phyloP scores from a whole-genome alignment of 805 yeast genomes.

The Priceomyces castillae region DNA sequence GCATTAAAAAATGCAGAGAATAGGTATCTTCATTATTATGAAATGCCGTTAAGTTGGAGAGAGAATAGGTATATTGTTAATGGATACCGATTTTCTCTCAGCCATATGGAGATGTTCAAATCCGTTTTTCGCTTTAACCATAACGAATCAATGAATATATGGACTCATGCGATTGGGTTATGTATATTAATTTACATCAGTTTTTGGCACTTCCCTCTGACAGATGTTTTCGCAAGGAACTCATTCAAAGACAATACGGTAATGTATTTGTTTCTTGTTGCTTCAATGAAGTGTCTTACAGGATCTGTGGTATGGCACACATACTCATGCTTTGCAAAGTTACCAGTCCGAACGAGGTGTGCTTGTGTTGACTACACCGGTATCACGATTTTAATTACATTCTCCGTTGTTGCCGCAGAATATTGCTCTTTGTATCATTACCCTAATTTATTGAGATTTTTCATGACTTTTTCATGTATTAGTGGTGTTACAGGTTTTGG shows the following conservation, averaged over 20 bases:
- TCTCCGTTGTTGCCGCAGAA: slow-evolving; percentile 84
- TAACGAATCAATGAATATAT: slow-evolving; percentile 88
- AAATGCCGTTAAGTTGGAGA: slow-evolving; percentile 89
- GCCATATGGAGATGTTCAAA: slow-evolving; percentile 55
- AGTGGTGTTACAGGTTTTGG: slow-evolving; percentile 72
- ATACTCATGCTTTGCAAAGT: slow-evolving; percentile 70
- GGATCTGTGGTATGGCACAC: slow-evolving; percentile 92
- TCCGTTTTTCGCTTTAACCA: slow-evolving; percentile 63
- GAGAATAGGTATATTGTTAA: slow-evolving; percentile 81
- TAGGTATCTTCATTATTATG: slow-evolving; percentile 71
- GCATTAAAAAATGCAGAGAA: slow-evolving; percentile 30
- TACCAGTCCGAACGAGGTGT: slow-evolving; percentile 62
- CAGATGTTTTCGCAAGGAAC: slow-evolving; percentile 45
- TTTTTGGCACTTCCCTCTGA: slow-evolving; percentile 59
- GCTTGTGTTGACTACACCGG: slow-evolving; percentile 97
- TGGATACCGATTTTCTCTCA: slow-evolving; percentile 81
- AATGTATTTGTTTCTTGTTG: slow-evolving; percentile 61
- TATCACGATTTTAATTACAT: slow-evolving; percentile 83
- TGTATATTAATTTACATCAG: slow-evolving; percentile 54
- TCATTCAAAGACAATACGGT: slow-evolving; percentile 48
- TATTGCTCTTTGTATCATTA: slow-evolving; percentile 70
- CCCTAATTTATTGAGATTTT: slow-evolving; percentile 46
- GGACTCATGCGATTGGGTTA: slow-evolving; percentile 86
- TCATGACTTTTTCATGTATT: slow-evolving; percentile 57
- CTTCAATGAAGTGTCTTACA: slow-evolving; percentile 72